Conservation (phyloP, 768 basidiomycete genomes). For the Serpula lacrymans region DNA sequence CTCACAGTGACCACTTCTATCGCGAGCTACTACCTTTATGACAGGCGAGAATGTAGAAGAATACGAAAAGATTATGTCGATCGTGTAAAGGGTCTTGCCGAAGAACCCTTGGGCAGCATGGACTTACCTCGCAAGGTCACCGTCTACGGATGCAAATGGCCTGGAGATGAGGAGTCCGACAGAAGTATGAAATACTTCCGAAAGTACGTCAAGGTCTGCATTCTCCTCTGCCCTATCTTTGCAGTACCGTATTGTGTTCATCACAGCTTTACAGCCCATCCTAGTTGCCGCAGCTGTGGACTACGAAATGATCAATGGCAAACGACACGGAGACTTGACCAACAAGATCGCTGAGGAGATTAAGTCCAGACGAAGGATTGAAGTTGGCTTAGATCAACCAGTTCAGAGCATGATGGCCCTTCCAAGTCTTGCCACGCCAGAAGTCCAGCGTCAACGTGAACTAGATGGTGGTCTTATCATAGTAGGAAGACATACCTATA, state of each 20-base stretch:
- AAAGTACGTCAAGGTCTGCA: slow-evolving; percentile 91
- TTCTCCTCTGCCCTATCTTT: slow-evolving; percentile 12
- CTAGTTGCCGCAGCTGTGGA: slow-evolving; percentile 93
- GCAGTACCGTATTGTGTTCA: not conserved
- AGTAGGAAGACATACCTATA: slow-evolving; percentile 86
- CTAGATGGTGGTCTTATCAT: slow-evolving; percentile 84
- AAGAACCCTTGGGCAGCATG: slow-evolving; percentile 59
- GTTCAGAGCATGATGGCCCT: slow-evolving; percentile 39
- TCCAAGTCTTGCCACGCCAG: slow-evolving; percentile 50
- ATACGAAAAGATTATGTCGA: slow-evolving; percentile 79
- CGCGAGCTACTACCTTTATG: slow-evolving; percentile 77
- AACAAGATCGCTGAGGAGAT: slow-evolving; percentile 71
- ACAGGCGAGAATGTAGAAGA: slow-evolving; percentile 74
- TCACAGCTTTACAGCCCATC: slow-evolving; percentile 61
- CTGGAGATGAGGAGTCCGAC: slow-evolving; percentile 91
- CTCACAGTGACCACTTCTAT: slow-evolving; percentile 69
- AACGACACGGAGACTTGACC: slow-evolving; percentile 84
- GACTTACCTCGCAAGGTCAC: slow-evolving; percentile 75
- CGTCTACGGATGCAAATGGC: slow-evolving; percentile 89
- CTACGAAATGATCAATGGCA: slow-evolving; percentile 79
- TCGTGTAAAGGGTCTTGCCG: slow-evolving; percentile 74
- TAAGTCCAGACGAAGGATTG: slow-evolving; percentile 63
- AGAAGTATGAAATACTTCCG: slow-evolving; percentile 85
- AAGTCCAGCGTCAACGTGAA: slow-evolving; percentile 52
- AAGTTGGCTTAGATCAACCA: slow-evolving; percentile 59